These are phyloP conservation scores for Karstenula rhodostoma DNA, from an alignment of 2,329 filamentous ascomycete species.

Conservation along the genomic window DNA sequence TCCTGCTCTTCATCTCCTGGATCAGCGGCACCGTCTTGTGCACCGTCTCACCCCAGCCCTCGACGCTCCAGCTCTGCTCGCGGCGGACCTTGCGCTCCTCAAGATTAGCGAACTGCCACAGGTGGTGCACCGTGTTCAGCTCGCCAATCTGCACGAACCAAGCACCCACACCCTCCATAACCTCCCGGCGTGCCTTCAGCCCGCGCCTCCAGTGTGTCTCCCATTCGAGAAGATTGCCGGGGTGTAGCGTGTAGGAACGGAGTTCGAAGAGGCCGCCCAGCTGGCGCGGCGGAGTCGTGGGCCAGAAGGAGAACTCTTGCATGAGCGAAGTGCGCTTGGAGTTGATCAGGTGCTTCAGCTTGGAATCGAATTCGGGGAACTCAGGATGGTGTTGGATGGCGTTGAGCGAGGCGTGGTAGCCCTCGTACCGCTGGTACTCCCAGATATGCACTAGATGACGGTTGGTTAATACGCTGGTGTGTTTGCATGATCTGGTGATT, in stretches of 20 bases:
- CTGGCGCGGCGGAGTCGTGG: slow-evolving; percentile 86
- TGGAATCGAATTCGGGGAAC: slow-evolving; percentile 81
- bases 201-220: slow-evolving; percentile 97
- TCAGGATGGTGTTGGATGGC: slow-evolving; percentile 83
- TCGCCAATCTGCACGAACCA: slow-evolving; percentile 99
- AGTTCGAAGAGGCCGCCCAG: slow-evolving; percentile 95
- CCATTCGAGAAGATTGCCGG: slow-evolving; percentile 96
- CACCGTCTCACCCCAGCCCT: slow-evolving; percentile 96
- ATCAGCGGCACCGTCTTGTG: slow-evolving; percentile 99
- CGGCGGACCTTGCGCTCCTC: slow-evolving; percentile 90
- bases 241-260: slow-evolving; percentile 94
- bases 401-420: slow-evolving; percentile 92
- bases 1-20: slow-evolving; percentile 93
- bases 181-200: slow-evolving; percentile 86
- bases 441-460: slow-evolving; percentile 85
- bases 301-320: slow-evolving; percentile 99
- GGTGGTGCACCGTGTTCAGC: slow-evolving; percentile 94
- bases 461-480: background rate
- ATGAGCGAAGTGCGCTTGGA: slow-evolving; percentile 90
- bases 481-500: background rate
- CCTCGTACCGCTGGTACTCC: slow-evolving; percentile 98
- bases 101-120: slow-evolving; percentile 98
- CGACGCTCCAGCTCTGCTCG: slow-evolving; percentile 93
- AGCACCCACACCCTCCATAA: slow-evolving; percentile 97
- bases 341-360: slow-evolving; percentile 84